phyloP scores from a whole-genome alignment of 805 yeast genomes.

The Hanseniaspora jakobsenii region DNA sequence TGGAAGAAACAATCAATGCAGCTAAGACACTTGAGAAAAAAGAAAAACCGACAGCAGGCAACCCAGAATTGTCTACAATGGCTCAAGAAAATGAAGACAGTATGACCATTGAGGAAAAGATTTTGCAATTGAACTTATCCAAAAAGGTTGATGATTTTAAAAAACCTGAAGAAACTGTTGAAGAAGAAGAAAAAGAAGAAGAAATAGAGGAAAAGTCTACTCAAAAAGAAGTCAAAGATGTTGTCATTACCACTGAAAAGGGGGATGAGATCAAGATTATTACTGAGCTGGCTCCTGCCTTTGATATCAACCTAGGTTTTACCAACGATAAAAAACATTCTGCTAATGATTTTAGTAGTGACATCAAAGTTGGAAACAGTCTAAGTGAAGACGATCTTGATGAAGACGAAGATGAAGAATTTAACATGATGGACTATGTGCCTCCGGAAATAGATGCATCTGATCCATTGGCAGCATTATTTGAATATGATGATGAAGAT shows the following conservation, averaged over 20 bases:
- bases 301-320: conserved; percentile 20
- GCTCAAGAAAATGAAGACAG: conserved; percentile 16
- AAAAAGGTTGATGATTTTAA: conserved; percentile 22
- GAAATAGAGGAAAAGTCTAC: conserved; percentile 9
- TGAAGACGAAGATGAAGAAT: conserved; percentile 21
- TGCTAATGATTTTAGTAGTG: too few relatives aligned
- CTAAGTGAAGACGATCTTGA: conserved; percentile 19
- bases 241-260: conserved; percentile 4
- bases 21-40: conserved; percentile 39
- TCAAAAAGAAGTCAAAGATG: conserved; percentile 15
- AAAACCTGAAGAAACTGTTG: conserved; percentile 22
- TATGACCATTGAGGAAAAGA: conserved; percentile 15
- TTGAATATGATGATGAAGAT: conserved; percentile 46
- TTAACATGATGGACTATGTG: conserved; percentile 21
- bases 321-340: conserved; percentile 18
- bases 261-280: conserved; percentile 19
- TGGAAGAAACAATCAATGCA: conserved; percentile 57
- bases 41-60: too few relatives aligned
- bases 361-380: too few relatives aligned
- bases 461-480: conserved; percentile 29
- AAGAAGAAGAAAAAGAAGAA: conserved; percentile 8
- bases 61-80: too few relatives aligned
- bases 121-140: conserved; percentile 19
- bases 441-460: conserved; percentile 29
- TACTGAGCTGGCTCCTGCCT: conserved; percentile 22